A percentile compares a stretch with the other conserved stretches of the same genome.
These are phyloP conservation scores for Agrocybe praecox DNA, from an alignment of 768 basidiomycete genomes.

Conservation along the genomic window DNA sequence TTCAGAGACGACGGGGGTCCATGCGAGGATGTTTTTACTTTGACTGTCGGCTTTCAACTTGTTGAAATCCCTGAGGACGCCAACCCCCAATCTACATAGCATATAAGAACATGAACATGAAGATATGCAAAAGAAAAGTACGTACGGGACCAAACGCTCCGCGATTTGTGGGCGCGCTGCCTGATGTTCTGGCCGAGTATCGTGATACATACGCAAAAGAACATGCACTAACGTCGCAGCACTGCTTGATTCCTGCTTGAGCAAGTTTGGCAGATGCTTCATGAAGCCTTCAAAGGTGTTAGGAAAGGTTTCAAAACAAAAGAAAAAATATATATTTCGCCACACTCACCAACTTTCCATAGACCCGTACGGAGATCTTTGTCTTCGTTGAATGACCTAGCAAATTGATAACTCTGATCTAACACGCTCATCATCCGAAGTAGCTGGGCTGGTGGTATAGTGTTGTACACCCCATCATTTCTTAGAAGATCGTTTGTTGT, in stretches of 20 bases:
- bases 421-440: slow-evolving; percentile 93
- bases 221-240: slow-evolving; percentile 94
- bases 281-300: slow-evolving; percentile 76
- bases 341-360: slow-evolving; percentile 95
- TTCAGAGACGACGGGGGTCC: slow-evolving; percentile 99
- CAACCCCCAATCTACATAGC: slow-evolving; percentile 71
- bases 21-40: slow-evolving; percentile 92
- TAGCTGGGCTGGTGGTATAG: slow-evolving; percentile 93
- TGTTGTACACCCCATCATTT: slow-evolving; percentile 88
- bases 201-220: slow-evolving; percentile 91
- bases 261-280: slow-evolving; percentile 96
- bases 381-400: slow-evolving; percentile 96
- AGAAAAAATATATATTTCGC: not conserved
- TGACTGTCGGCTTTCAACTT: slow-evolving; percentile 89
- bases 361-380: slow-evolving; percentile 94
- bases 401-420: slow-evolving; percentile 97
- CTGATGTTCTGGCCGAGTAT: slow-evolving; percentile 86
- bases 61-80: slow-evolving; percentile 89
- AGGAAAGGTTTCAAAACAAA: not conserved
- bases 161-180: slow-evolving; percentile 80
- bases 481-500: slow-evolving; percentile 95
- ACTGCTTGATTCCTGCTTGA: slow-evolving; percentile 98
- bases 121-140: slow-evolving; percentile 13
- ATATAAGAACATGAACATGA: slow-evolving; percentile 5
- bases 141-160: slow-evolving; percentile 71